Evolutionary conservation across 2,329 filamentous ascomycete genomes (phyloP).

Genomic region (Xylariales sp.): DNA sequence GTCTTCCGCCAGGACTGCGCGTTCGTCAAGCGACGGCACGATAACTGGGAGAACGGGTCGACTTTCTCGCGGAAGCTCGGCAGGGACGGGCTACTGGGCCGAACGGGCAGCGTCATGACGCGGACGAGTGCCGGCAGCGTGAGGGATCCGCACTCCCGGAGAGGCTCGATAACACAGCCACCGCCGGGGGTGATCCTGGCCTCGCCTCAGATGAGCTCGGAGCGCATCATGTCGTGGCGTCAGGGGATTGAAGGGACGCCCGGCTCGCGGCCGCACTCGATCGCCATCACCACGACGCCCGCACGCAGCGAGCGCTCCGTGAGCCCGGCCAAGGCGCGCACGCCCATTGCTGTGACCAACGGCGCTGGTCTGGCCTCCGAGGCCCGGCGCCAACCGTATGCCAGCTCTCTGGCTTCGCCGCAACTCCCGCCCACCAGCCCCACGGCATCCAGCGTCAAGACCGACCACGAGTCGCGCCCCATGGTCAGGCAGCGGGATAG

Average conservation of each 20-base stretch:
- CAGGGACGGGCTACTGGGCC: slow-evolving; percentile 53
- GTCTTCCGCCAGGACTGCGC: slow-evolving; percentile 95
- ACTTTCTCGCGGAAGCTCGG: slow-evolving; percentile 68
- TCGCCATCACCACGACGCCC: slow-evolving; percentile 29
- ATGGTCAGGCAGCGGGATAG: slow-evolving; percentile 6
- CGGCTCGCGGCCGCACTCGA: slow-evolving; percentile 29
- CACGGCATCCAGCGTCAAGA: slow-evolving; percentile 26
- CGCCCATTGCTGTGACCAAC: slow-evolving; percentile 30
- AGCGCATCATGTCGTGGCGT: slow-evolving; percentile 86
- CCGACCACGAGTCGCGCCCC: slow-evolving; percentile 1
- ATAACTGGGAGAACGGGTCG: slow-evolving; percentile 74
- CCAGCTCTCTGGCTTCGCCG: slow-evolving; percentile 4
- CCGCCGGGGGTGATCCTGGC: slow-evolving; percentile 20
- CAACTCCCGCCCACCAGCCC: slow-evolving; percentile 31
- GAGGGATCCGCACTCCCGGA: slow-evolving; percentile 39
- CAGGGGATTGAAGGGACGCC: slow-evolving; percentile 51
- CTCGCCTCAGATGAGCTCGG: slow-evolving; percentile 41
- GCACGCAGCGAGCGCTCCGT: slow-evolving; percentile 49
- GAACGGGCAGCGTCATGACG: slow-evolving; percentile 53
- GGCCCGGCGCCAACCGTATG: slow-evolving; percentile 39
- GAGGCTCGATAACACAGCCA: slow-evolving; percentile 47
- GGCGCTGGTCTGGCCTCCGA: slow-evolving; percentile 39
- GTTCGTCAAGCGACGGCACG: slow-evolving; percentile 68
- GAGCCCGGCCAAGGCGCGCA: slow-evolving; percentile 45
- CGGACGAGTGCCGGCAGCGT: slow-evolving; percentile 46